phyloP scores from a whole-genome alignment of 1,284 basidiomycete genomes.

The Pisolithus thermaeus region DNA sequence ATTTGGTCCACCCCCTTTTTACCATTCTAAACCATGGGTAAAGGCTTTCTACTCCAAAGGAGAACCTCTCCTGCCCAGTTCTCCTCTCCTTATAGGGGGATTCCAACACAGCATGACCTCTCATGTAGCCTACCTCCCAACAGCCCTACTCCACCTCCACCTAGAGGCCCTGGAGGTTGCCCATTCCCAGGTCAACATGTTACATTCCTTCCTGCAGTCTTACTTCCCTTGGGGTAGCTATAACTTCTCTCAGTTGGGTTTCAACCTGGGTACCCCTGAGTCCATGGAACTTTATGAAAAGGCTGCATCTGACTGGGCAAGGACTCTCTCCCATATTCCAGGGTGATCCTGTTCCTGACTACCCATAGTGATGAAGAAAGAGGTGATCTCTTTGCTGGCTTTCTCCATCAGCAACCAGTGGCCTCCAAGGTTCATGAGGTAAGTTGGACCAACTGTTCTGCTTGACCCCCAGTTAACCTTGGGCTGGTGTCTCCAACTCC shows the following conservation, averaged over 20 bases:
- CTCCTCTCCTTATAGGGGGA: neutral
- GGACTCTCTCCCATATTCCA: neutral
- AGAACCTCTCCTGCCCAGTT: neutral
- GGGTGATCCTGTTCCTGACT: neutral
- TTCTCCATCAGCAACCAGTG: neutral
- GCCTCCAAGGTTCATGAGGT: neutral
- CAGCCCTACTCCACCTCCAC: neutral
- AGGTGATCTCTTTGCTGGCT: neutral
- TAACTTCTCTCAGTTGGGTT: neutral
- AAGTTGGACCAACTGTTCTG: neutral
- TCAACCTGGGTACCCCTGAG: neutral
- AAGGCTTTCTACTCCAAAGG: neutral
- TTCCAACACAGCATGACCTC: neutral
- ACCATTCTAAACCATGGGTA: no score
- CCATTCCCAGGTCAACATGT: neutral
- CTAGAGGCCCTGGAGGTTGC: neutral
- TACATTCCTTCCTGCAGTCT: neutral
- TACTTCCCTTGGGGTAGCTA: neutral
- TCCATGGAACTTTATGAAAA: neutral
- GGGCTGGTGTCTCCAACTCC: neutral
- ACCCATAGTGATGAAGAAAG: neutral
- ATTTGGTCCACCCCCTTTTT: no score
- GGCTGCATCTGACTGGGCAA: neutral
- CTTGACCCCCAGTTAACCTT: neutral
- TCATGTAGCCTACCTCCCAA: neutral